Conservation (phyloP, 495 filamentous ascomycete species). For the Polyplosphaeria fusca region DNA sequence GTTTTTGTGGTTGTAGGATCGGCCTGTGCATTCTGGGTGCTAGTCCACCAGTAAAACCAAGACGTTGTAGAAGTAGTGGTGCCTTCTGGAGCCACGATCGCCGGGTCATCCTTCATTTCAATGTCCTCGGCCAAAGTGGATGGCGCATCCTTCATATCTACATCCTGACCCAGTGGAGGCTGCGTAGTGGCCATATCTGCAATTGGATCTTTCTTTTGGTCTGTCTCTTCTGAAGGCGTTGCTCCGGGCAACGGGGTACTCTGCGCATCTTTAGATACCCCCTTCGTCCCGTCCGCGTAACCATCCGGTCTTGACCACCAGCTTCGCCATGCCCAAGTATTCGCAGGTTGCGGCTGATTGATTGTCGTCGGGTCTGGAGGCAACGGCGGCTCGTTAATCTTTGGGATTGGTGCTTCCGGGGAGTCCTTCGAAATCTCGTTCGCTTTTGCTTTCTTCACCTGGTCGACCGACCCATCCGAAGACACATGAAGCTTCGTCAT, state of each 20-base stretch:
- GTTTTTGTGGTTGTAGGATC: conserved; percentile 5
- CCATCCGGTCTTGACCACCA: conserved; percentile 46
- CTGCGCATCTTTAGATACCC: conserved; percentile 24
- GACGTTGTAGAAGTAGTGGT: conserved; percentile 26
- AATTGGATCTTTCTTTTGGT: conserved; percentile 13
- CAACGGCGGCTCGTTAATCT: conserved; percentile 29
- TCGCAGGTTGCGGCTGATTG: not conserved
- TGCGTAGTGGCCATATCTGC: not conserved
- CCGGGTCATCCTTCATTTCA: conserved; percentile 4
- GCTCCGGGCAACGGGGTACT: conserved; percentile 32
- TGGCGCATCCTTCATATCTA: conserved; percentile 8
- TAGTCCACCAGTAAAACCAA: conserved; percentile 42
- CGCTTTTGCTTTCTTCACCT: not conserved
- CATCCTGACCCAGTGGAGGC: not conserved
- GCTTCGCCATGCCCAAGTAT: conserved; percentile 36
- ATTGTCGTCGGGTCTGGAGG: conserved; percentile 28
- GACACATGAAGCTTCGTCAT: conserved; percentile 41
- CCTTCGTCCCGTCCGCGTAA: conserved; percentile 33
- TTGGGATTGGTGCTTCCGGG: not conserved
- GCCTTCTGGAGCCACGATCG: not conserved
- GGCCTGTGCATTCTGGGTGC: conserved; percentile 37
- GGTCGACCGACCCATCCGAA: conserved; percentile 26
- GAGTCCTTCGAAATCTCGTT: conserved; percentile 10
- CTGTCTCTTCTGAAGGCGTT: conserved; percentile 23
- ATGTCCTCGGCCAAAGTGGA: not conserved